Conservation (phyloP, 169 alveolate species). For the Plasmodium knowlesi region DNA sequence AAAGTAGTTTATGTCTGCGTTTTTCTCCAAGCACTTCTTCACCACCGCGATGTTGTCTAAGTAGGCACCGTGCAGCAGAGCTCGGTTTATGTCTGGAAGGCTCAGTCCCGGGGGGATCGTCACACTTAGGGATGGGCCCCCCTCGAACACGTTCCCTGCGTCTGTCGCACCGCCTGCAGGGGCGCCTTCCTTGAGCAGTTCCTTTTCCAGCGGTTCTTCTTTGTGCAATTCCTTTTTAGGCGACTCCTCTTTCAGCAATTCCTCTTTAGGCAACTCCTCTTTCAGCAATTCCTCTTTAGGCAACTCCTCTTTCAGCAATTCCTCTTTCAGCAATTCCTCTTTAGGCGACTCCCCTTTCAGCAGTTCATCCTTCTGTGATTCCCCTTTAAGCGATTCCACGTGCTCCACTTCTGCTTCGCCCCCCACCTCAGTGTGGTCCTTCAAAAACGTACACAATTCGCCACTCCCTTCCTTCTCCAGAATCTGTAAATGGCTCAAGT, state of each 20-base stretch:
- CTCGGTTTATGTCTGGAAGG: constrained; percentile 76
- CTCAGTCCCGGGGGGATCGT: constrained; percentile 60
- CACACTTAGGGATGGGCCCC: constrained; percentile 1
- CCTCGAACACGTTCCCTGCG: constrained; percentile 27
- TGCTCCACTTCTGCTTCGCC: not conserved
- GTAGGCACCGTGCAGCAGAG: constrained; percentile 83
- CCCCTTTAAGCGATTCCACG: not conserved
- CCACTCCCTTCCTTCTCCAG: constrained; percentile 16
- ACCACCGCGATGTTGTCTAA: constrained; percentile 84
- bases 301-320: not conserved
- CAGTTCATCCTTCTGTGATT: not conserved
- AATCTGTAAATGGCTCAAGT: constrained; percentile 15
- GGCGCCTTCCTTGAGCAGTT: not conserved
- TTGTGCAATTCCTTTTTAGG: not conserved
- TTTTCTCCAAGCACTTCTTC: constrained; percentile 76
- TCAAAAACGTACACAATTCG: constrained; percentile 20
- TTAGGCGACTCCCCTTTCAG: not conserved
- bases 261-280: not conserved
- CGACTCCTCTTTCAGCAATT: not conserved
- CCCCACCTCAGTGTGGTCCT: not conserved
- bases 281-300: not conserved
- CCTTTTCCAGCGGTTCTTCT: not conserved
- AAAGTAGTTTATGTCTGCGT: constrained; percentile 81
- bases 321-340: not conserved
- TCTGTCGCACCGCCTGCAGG: not conserved